Evolutionary conservation across 345 rosid species (phyloP), one percentile per base, ranked within the genome.

Genomic region (Euphorbia pulcherrima): DNA sequence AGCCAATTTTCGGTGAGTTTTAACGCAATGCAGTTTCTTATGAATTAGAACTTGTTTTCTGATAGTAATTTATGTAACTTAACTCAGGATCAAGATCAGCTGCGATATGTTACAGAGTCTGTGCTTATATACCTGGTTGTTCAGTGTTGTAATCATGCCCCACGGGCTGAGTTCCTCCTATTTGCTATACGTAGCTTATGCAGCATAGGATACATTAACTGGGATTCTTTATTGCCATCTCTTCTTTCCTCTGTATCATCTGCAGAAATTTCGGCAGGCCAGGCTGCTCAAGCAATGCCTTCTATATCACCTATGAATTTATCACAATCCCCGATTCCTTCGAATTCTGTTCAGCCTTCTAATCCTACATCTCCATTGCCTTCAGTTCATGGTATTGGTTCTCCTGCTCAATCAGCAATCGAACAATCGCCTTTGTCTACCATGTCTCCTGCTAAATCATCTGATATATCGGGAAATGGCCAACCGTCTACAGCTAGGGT

Each of bases 101-200:
- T 91, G 82, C 92, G 86, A 65, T 73, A 86, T 50, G 88, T 87
- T 60, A 84, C 97, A 2, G 99, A 94, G 71, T 80, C 93, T 35
- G 86, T 89, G 60, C 81, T 91, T 74, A 87, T 89, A 81, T 80
- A 88, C 72, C 71, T 89, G 80, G 97, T 89, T 67, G 77, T 85
- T 72, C 89, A 79, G 76, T 91, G 93, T 63, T 84, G 96, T 74
- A 75, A 76, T 72, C 99, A 94, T 78, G 97, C 87, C 51, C 97
- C 97, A 18, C 76, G 92, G 44, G 92, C 99, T 9, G 97, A 91
- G 59, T 94, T 94, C 80, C 88, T 94, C 64, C 95, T 94, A 64
- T 94, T 91, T 86, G 87, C 97, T 41, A 74, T 92, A 60, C 90
- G 86, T 76, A 85, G 84, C 69, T 83, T 94, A 75, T 85, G 87